Percentiles rank a stretch among this genome's conserved stretches.
phyloP scores from a whole-genome alignment of 2,329 filamentous ascomycete species.

The Chaetomium sp. region DNA sequence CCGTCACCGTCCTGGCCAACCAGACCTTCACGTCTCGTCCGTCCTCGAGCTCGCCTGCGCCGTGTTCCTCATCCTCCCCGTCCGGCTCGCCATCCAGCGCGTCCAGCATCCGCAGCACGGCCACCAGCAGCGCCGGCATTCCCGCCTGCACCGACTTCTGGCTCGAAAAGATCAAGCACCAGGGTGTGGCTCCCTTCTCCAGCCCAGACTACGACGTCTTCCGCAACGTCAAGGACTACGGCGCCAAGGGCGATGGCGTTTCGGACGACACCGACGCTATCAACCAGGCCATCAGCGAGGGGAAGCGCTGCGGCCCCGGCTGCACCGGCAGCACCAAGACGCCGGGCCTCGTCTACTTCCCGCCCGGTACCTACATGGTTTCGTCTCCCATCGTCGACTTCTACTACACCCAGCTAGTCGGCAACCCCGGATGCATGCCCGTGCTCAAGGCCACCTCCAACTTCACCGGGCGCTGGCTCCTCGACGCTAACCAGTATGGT shows the following conservation, averaged over 20 bases:
- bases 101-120: conserved; percentile 7
- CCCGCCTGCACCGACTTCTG: conserved; percentile 35
- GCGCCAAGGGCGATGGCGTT: conserved; percentile 35
- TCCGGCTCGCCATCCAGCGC: background rate
- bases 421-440: conserved; percentile 63
- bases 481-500: conserved; percentile 50
- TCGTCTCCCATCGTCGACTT: conserved; percentile 69
- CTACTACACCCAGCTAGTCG: conserved; percentile 78
- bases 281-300: conserved; percentile 35
- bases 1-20: conserved; percentile 27
- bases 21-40: conserved; percentile 28
- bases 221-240: conserved; percentile 37
- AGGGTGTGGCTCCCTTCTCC: conserved; percentile 35
- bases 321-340: conserved; percentile 35
- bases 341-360: conserved; percentile 41
- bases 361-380: conserved; percentile 65
- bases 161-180: conserved; percentile 35
- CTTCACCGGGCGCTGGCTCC: conserved; percentile 50
- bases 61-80: conserved; percentile 10
- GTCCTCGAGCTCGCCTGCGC: conserved; percentile 18
- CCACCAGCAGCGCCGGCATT: conserved; percentile 20
- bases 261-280: conserved; percentile 37
- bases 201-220: conserved; percentile 34
- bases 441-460: conserved; percentile 54
- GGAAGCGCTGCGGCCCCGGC: conserved; percentile 33